Evolutionary conservation across 176 grass and related monocot species (phyloP), one percentile per base, ranked within the genome.

Genomic region (Leersia perrieri): DNA sequence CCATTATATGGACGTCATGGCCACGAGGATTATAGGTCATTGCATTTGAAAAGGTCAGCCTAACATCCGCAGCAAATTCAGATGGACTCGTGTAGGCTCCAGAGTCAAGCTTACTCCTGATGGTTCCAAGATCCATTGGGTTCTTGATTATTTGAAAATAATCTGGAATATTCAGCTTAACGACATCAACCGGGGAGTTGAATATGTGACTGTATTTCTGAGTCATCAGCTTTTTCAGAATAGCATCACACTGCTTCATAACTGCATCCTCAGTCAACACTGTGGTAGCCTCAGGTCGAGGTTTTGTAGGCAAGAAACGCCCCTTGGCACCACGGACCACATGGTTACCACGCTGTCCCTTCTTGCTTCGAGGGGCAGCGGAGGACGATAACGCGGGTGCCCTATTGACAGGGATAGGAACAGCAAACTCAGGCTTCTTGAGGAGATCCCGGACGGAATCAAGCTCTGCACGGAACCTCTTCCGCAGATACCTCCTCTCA

Each of bases 191-290:
- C 2, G 97, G 97, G 13, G 14, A 18, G 72, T 88, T 93, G 62
- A 99, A 99, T 69, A 99, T 86, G 71, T 91, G 88, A 55, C 90
- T 84, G 72, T 33, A 79, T 66, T 93, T 95, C 16, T 99, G 97
- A 33, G 84, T 68, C 97, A 99, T 99, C n/a, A 96, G 61, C 31
- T 88, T 92, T 88, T 96, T 99, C 28, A 99, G 85, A 75, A 99
- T 82, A 53, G 79, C 32, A 2, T 96, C 97, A 2, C 97, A 96
- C 79, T 92, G 87, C 80, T 94, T 96, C 42, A 96, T 79, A 41
- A 90, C 55, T 6, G 84, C 33, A 41, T 62, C 73, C 22, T 83
- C 79, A 16, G 83, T 66, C 16, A 79, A 79, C 68, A 36, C 73
- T 0, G 22, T 32, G 1, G 78, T 53, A 22, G 68, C 26, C 49